Base-by-base conservation (phyloP, 805 yeast genomes). In the Lipomyces kockii region DNA sequence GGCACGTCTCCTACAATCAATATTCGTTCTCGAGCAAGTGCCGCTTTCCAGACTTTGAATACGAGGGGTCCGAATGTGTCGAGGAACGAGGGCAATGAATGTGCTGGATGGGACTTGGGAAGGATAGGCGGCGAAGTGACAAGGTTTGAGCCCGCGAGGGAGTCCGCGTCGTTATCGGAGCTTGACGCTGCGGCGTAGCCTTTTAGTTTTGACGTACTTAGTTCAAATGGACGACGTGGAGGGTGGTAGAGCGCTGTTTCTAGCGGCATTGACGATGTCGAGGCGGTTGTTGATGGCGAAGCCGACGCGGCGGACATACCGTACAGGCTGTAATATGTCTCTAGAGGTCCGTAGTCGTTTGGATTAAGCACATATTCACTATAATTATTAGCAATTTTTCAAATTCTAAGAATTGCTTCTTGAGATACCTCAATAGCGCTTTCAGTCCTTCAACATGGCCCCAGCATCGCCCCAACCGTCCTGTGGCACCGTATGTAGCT, bases 1-100 rank as follows among this genome's bases (percentile, higher is more conserved):
- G 80, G 60, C 67, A 75, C 63, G 35, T 71, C 64, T 9, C 75
- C 74, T 2, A 76, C 70, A 39, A 89, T 68, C 2, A 90, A 68
- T 3, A 90, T 81, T 49, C 86, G 79, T 66, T 86, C 83, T 22
- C 95, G 79, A 43, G 88, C 74, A 52, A 90, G 77, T 2, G 87
- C 84, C 43, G 86, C 81, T 76, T 87, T 89, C 87, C 89, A 90
- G 3, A 88, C 75, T 52, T 81, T 84, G 74, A 88, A 89, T 1
- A 87, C 79, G 60, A 88, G 78, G 0, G 95, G 93, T 0, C 96
- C 93, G 61, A 87, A 78, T 1, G 76, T 74, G 35, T 83, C 80
- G 57, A 89, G 73, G 51, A 87, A 77, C 12, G 79, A 76, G 0
- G 84, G 70, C 11, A 78, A 76, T 12, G 81, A 75, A 58, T 78